A percentile compares a stretch with the other conserved stretches of the same genome.
phyloP scores from a whole-genome alignment of 306 rosid species.

The Dicorynia guianensis region DNA sequence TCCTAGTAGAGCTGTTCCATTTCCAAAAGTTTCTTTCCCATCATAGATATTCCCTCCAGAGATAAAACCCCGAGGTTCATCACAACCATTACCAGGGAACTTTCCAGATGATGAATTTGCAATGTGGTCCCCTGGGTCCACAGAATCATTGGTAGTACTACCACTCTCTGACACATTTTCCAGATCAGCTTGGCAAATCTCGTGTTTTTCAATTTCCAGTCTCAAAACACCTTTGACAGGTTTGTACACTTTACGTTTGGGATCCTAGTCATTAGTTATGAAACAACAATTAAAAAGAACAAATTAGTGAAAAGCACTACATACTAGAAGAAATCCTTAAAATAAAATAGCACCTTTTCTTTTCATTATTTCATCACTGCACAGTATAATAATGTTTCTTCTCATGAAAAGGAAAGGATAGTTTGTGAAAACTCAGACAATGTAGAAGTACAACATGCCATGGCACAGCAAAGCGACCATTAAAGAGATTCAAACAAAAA shows the following conservation, averaged over 20 bases:
- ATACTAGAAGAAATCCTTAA: neutral
- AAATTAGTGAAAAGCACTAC: conserved; percentile 21
- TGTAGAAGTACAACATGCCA: conserved; percentile 11
- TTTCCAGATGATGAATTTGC: conserved; percentile 69
- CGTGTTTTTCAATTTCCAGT: conserved; percentile 96
- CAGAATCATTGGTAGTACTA: conserved; percentile 79
- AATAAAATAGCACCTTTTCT: neutral
- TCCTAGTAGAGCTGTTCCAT: conserved; percentile 71
- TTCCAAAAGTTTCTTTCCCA: conserved; percentile 68
- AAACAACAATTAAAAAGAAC: conserved; percentile 34
- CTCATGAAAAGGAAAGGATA: conserved; percentile 23
- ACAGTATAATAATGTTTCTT: conserved; percentile 13
- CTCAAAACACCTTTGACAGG: conserved; percentile 94
- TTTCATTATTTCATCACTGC: conserved; percentile 16
- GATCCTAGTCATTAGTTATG: conserved; percentile 66
- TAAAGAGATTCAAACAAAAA: neutral
- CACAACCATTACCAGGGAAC: conserved; percentile 73
- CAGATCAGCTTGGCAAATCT: conserved; percentile 74
- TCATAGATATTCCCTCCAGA: conserved; percentile 67
- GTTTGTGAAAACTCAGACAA: neutral
- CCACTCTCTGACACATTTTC: conserved; percentile 93
- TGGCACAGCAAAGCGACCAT: conserved; percentile 8
- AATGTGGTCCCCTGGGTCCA: conserved; percentile 73
- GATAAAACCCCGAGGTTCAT: conserved; percentile 79
- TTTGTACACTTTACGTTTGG: conserved; percentile 91